These are phyloP conservation scores for Euphorbia schlechtendalii DNA, from an alignment of 441 rosid species.

Conservation along the genomic window DNA sequence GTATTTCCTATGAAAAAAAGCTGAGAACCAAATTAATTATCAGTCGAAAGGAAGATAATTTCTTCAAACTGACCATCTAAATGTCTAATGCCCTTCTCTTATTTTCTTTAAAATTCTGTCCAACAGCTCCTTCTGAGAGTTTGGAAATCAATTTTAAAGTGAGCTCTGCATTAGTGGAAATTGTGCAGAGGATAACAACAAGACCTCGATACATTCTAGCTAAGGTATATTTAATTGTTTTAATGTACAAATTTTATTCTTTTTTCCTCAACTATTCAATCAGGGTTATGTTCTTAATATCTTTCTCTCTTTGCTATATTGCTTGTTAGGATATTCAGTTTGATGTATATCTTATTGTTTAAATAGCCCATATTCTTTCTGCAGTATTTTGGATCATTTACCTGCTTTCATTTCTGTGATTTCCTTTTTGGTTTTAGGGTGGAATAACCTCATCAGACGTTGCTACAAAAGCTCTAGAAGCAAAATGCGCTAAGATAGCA, in stretches of 20 bases:
- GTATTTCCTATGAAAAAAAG: background rate
- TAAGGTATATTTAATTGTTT: slow-evolving; percentile 46
- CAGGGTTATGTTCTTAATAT: background rate
- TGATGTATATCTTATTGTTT: background rate
- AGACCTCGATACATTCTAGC: slow-evolving; percentile 95
- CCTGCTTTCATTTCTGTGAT: background rate
- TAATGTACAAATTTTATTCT: background rate
- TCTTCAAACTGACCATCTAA: slow-evolving; percentile 3
- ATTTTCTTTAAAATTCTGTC: slow-evolving; percentile 17
- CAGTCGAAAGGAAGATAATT: background rate
- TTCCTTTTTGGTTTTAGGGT: slow-evolving; percentile 44
- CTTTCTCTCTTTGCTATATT: background rate
- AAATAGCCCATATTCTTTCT: background rate
- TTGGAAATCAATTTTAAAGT: slow-evolving; percentile 90
- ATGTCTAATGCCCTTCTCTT: background rate
- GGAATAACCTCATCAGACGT: slow-evolving; percentile 98
- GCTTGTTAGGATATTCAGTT: background rate
- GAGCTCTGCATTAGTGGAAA: slow-evolving; percentile 94
- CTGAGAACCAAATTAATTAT: background rate
- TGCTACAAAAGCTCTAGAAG: slow-evolving; percentile 91
- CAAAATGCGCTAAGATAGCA: slow-evolving; percentile 72
- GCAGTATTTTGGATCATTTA: slow-evolving; percentile 6
- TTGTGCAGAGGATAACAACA: slow-evolving; percentile 63
- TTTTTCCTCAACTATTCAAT: background rate
- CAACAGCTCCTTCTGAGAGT: slow-evolving; percentile 84